Percentiles rank a stretch among this genome's conserved stretches.
Evolutionary conservation across 768 basidiomycete genomes (phyloP).

Genomic region (Asterophora lycoperdoides): DNA sequence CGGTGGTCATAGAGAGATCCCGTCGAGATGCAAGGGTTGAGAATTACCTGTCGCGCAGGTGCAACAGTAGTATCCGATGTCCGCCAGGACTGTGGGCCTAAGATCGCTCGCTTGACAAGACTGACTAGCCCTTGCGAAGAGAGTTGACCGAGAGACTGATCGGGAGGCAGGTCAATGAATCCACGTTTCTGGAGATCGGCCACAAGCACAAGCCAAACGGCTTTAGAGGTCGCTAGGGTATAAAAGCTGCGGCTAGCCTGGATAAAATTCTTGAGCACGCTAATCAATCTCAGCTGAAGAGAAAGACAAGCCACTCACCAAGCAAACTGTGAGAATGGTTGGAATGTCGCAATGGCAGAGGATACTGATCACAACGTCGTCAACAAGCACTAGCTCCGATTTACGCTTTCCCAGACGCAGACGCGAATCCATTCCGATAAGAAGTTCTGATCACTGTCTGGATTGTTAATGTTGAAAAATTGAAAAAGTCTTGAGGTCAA

Average conservation of each 20-base stretch:
- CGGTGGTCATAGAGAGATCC: no score
- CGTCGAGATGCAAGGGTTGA: no score
- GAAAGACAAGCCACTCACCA: background rate
- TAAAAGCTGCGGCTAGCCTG: conserved; percentile 14
- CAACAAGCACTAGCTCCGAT: background rate
- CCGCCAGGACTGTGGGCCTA: background rate
- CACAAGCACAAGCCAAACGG: conserved; percentile 4
- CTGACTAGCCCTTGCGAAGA: background rate
- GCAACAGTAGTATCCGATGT: no score
- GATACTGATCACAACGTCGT: conserved; percentile 5
- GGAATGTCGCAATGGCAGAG: conserved; percentile 1
- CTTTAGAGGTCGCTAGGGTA: conserved; percentile 44
- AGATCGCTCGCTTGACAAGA: conserved; percentile 4
- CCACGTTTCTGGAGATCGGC: conserved; percentile 5
- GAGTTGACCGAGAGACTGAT: background rate
- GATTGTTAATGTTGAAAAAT: no score
- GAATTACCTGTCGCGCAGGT: no score
- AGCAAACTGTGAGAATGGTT: conserved; percentile 1
- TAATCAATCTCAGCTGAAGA: background rate
- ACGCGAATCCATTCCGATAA: no score
- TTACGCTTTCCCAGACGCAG: no score
- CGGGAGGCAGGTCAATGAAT: conserved; percentile 2
- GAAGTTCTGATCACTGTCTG: no score
- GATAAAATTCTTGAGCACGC: background rate
- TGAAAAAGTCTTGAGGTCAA: no score